Base-by-base conservation (phyloP, 1,284 basidiomycete genomes). In the Puccinia coronata region DNA sequence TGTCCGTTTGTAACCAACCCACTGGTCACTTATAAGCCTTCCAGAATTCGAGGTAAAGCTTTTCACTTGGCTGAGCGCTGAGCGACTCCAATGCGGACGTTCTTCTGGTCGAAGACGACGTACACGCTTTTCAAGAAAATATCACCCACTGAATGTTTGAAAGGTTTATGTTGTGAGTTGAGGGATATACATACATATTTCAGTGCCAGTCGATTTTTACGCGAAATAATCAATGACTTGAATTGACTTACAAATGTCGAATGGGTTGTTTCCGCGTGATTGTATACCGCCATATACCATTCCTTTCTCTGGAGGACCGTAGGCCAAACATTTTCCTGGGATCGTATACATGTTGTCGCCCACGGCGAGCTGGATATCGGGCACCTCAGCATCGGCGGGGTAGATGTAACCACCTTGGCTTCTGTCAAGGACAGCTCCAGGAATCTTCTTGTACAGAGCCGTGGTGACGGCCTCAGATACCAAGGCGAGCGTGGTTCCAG, bases 81-180 rank as follows among this genome's bases (percentile, higher is more conserved):
- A 63, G 80, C 80, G 34, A 75, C 53, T 53, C 80, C 80, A 34
- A 81, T 81, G 34, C 71, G 71, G 36, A 75, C 71, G 75, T 81
- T 81, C 63, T 81, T 75, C 61, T 84, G 82, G 77, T 87, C 84
- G 85, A 87, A 87, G 72, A 88, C 86, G 55, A 85, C 86, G 82
- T 87, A 88, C 23, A 87, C 86, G 59, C 84, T 84, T 84, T 87
- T 87, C 69, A 87, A 83, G 83, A 87, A 87, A 28, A 87, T 81
- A 41, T 81, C 80, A 31, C 80, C 80, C 43, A 81, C 80, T 81
- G 25, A 78, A 65, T 28, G 51, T 47, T 61, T 36, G 39, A 49
- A 65, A n/a, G 39, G n/a, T n/a, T 20, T 53, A 49, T 18, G 51
- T 18, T 51, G 47, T 53, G 23, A 55, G 51, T 23, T 36, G 9